Evolutionary conservation across 192 early-diverging fungal species (phyloP).

Genomic region (Tieghemiomyces parasiticus): DNA sequence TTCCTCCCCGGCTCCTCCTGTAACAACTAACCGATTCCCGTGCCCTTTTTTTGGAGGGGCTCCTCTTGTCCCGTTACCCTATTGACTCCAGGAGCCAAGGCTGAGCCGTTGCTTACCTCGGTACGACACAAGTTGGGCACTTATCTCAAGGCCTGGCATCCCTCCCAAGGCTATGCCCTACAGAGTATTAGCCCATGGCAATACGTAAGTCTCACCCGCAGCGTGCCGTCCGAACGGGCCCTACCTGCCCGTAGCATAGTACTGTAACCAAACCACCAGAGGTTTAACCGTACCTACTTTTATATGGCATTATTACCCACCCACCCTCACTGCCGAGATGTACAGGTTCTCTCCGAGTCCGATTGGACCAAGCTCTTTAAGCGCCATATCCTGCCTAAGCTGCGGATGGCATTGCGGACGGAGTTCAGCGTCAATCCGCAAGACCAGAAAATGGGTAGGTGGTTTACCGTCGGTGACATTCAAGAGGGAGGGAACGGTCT

Average conservation of each 20-base stretch:
- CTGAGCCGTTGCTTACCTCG: constrained; percentile 28
- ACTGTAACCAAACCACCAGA: no score
- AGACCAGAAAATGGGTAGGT: constrained; percentile 37
- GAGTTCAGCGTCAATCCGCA: constrained; percentile 62
- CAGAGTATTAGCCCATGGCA: constrained; percentile 42
- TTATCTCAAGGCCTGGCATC: constrained; percentile 45
- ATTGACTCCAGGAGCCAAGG: neutral
- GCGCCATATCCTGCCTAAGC: constrained; percentile 48
- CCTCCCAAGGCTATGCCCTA: constrained; percentile 34
- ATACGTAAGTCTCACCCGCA: no score
- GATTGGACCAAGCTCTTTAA: neutral
- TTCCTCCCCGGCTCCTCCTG: neutral
- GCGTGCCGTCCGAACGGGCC: no score
- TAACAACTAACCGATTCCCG: neutral
- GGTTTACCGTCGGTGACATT: no score
- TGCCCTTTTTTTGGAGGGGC: neutral
- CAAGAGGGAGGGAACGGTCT: neutral
- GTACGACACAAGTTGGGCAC: constrained; percentile 45
- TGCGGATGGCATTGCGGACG: constrained; percentile 35
- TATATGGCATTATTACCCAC: neutral
- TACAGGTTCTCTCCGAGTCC: neutral
- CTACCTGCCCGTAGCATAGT: no score
- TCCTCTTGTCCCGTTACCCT: neutral
- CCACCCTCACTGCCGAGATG: neutral
- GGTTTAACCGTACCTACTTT: neutral